These are phyloP conservation scores for Symmetrospora coprosmae DNA, from an alignment of 768 basidiomycete genomes.

Conservation along the genomic window DNA sequence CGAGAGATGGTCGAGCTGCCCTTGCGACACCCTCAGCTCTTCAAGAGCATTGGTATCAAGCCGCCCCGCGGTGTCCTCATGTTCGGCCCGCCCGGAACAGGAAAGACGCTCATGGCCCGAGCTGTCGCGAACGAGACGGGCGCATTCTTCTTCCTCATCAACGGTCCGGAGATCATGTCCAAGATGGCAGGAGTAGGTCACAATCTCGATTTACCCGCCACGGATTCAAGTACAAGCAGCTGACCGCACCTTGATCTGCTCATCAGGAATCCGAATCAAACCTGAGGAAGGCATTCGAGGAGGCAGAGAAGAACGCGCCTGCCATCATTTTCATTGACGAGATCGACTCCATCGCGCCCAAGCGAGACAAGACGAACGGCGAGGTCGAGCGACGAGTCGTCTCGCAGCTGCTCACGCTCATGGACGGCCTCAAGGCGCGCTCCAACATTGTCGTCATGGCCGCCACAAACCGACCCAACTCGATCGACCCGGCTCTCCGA, in stretches of 20 bases:
- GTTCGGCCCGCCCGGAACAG: constrained; percentile 97
- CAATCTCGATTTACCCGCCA: too few relatives aligned
- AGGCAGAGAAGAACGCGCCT: constrained; percentile 98
- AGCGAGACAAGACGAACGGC: constrained; percentile 99
- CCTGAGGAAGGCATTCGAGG: constrained; percentile 93
- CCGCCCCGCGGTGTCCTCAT: constrained; percentile 96
- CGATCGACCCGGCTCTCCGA: constrained; percentile 94
- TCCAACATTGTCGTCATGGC: constrained; percentile 99
- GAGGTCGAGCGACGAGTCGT: constrained; percentile 99
- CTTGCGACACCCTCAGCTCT: constrained; percentile 92
- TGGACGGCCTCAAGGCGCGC: constrained; percentile 89
- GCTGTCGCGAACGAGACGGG: constrained; percentile 99
- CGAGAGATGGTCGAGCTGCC: constrained; percentile 97
- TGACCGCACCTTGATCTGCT: too few relatives aligned
- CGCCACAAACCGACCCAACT: constrained; percentile 96
- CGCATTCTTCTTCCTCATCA: constrained; percentile 99
- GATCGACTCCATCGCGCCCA: constrained; percentile 96
- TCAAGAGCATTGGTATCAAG: constrained; percentile 99
- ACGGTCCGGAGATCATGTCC: constrained; percentile 99
- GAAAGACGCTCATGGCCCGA: constrained; percentile 98
- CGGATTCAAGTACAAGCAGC: too few relatives aligned
- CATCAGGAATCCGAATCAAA: constrained; percentile 75
- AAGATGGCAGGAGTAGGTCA: constrained; percentile 75
- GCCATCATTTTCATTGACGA: constrained; percentile 99
- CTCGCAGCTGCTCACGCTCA: constrained; percentile 91